Evolutionary conservation across 2,329 filamentous ascomycete species (phyloP).

Genomic region (Fusarium circinatum): DNA sequence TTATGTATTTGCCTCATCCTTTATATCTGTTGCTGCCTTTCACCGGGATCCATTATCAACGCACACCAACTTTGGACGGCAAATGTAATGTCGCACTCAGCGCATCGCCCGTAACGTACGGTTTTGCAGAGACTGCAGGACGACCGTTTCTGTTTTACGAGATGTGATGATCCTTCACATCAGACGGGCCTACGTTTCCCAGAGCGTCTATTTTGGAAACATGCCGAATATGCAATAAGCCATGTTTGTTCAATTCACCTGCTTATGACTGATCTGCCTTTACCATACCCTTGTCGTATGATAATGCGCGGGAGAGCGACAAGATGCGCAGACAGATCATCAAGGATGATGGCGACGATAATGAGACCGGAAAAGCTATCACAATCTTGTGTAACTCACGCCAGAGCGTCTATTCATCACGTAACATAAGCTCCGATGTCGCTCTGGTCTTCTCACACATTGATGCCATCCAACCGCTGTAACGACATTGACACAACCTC

Average conservation of each 20-base stretch:
- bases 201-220: constrained; percentile 10
- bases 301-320: constrained; percentile 25
- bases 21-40: neutral
- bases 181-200: neutral
- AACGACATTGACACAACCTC: constrained; percentile 27
- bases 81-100: constrained; percentile 5
- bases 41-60: neutral
- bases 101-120: constrained; percentile 6
- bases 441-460: neutral
- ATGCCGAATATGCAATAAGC: constrained; percentile 13
- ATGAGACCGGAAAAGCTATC: neutral
- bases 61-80: constrained; percentile 4
- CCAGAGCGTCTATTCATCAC: constrained; percentile 17
- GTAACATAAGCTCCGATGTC: constrained; percentile 13
- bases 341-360: neutral
- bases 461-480: neutral
- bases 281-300: constrained; percentile 20
- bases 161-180: constrained; percentile 2
- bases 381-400: constrained; percentile 24
- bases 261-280: neutral
- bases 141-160: constrained; percentile 7
- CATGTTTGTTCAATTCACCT: neutral
- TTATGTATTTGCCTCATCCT: constrained; percentile 3
- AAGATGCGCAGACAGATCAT: neutral
- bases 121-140: neutral